These are phyloP conservation scores for Albugo candida DNA, from an alignment of 352 stramenopile genomes.

Conservation along the genomic window DNA sequence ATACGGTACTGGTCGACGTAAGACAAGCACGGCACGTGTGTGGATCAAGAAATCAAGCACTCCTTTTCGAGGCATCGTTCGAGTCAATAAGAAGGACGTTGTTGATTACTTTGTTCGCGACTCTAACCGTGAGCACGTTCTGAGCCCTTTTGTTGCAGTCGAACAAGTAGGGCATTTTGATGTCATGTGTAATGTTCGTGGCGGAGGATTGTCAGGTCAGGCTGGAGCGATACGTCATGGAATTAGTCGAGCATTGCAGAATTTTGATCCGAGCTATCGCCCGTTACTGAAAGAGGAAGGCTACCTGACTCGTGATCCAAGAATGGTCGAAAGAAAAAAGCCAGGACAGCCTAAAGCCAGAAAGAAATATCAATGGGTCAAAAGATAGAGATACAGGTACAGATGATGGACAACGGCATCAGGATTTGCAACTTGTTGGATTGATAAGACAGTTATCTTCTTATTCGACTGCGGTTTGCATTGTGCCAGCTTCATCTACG, in stretches of 20 bases:
- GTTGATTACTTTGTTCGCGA: constrained; percentile 86
- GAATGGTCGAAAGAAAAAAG: constrained; percentile 96
- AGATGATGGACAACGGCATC: not conserved
- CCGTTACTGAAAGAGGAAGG: constrained; percentile 83
- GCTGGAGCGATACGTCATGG: constrained; percentile 86
- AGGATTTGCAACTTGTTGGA: not conserved
- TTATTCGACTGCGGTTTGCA: constrained; percentile 64
- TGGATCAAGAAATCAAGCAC: constrained; percentile 76
- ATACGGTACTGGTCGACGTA: constrained; percentile 85
- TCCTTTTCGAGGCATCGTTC: constrained; percentile 74
- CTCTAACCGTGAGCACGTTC: constrained; percentile 76
- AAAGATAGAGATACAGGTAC: constrained; percentile 64
- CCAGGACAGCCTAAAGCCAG: constrained; percentile 88
- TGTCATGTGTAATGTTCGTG: constrained; percentile 81
- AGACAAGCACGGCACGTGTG: constrained; percentile 85
- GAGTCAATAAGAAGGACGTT: constrained; percentile 89
- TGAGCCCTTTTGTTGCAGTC: constrained; percentile 57
- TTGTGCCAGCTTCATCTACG: constrained; percentile 60
- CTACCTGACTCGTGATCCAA: constrained; percentile 86
- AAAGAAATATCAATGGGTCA: constrained; percentile 96
- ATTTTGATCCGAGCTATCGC: constrained; percentile 86
- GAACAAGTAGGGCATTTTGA: constrained; percentile 76
- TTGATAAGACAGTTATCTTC: not conserved
- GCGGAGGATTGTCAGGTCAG: constrained; percentile 87
- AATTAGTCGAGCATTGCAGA: constrained; percentile 82